Percentiles rank a stretch among this genome's conserved stretches.
Conservation (phyloP, 768 basidiomycete genomes). For the Hygrophorus pudorinus region DNA sequence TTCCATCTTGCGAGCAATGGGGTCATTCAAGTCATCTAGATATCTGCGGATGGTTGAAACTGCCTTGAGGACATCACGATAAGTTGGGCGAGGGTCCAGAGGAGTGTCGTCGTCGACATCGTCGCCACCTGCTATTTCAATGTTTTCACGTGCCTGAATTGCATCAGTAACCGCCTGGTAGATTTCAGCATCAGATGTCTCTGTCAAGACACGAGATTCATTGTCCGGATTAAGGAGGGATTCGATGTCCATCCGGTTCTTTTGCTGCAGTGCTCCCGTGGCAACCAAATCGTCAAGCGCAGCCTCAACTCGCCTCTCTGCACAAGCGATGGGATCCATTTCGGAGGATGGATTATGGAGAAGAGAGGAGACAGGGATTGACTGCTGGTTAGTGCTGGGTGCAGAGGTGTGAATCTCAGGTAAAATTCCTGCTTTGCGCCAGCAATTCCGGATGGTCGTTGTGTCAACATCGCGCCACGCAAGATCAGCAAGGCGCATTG, state of each 20-base stretch:
- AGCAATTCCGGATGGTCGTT: constrained; percentile 28
- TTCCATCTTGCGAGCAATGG: constrained; percentile 16
- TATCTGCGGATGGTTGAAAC: constrained; percentile 12
- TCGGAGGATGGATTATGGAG: constrained; percentile 6
- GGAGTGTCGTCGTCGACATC: constrained; percentile 10
- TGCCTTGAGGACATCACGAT: constrained; percentile 12
- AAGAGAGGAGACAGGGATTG: constrained; percentile 16
- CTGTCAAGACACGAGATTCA: constrained; percentile 13
- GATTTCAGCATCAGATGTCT: constrained; percentile 15
- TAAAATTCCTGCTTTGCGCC: constrained; percentile 26
- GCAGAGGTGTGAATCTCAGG: no score
- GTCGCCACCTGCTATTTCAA: constrained; percentile 9
- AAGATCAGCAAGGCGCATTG: no score
- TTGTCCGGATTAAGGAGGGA: constrained; percentile 19
- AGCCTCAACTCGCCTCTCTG: constrained; percentile 13
- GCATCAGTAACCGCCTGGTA: constrained; percentile 17
- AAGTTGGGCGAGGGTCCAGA: constrained; percentile 10
- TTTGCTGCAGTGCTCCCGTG: constrained; percentile 15
- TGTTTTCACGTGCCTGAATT: constrained; percentile 12
- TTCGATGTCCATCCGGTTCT: constrained; percentile 19
- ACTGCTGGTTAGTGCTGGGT: no score
- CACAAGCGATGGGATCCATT: constrained; percentile 9
- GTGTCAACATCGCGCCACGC: constrained; percentile 24
- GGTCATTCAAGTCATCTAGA: constrained; percentile 12
- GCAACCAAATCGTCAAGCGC: constrained; percentile 14